A percentile compares a stretch with the other conserved stretches of the same genome.
Conservation (phyloP, 371 early-diverging fungal genomes). For the Gilbertella persicaria region DNA sequence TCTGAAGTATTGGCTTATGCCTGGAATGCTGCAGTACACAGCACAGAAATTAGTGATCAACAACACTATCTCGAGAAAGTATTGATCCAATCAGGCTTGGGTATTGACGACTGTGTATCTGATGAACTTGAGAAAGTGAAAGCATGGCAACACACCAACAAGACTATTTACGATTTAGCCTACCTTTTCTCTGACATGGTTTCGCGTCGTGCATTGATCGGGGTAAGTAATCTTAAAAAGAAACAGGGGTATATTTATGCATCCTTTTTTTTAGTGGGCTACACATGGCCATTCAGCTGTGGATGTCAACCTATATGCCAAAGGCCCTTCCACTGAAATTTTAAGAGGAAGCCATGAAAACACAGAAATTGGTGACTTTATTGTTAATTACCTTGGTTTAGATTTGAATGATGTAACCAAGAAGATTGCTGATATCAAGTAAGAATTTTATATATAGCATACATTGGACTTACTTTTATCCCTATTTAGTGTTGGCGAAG, state of each 20-base stretch:
- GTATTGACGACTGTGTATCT: slow-evolving; percentile 65
- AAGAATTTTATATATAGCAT: too few species aligned
- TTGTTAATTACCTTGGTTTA: slow-evolving; percentile 63
- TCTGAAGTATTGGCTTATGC: slow-evolving; percentile 54
- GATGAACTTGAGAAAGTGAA: slow-evolving; percentile 53
- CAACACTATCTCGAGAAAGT: slow-evolving; percentile 30
- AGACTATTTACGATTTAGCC: slow-evolving; percentile 37
- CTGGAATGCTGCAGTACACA: slow-evolving; percentile 9
- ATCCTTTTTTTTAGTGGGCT: slow-evolving; percentile 64
- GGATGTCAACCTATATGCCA: slow-evolving; percentile 90
- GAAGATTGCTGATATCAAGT: slow-evolving; percentile 15
- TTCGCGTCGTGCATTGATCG: slow-evolving; percentile 71
- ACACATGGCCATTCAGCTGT: slow-evolving; percentile 93
- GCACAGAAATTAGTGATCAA: background rate
- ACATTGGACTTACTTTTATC: too few species aligned
- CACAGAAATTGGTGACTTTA: slow-evolving; percentile 83
- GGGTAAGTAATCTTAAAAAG: slow-evolving; percentile 39
- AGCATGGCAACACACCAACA: slow-evolving; percentile 32
- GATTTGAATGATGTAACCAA: slow-evolving; percentile 65
- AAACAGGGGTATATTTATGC: background rate
- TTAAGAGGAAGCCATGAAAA: slow-evolving; percentile 81
- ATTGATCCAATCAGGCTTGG: slow-evolving; percentile 63
- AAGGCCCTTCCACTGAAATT: slow-evolving; percentile 50
- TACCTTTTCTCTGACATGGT: slow-evolving; percentile 69
- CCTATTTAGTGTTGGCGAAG: background rate